Evolutionary conservation across 2,329 filamentous ascomycete species (phyloP), one percentile per base, ranked within the genome.

Genomic region (Venturia nashicola): DNA sequence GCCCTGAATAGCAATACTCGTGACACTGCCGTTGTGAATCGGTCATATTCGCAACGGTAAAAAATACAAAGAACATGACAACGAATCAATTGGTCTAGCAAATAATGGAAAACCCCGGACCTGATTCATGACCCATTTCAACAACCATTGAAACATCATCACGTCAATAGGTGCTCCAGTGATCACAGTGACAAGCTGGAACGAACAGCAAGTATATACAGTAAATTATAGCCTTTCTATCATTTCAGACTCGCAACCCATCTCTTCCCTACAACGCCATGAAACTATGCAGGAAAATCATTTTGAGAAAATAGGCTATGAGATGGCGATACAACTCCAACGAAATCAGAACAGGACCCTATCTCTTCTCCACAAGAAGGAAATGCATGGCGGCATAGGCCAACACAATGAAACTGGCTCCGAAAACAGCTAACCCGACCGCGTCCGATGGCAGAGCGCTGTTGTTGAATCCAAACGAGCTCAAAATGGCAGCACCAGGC

Each of bases 341-440:
- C 27, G 3, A 36, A 36, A 36, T n/a, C 7, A 12, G 11, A 11
- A 57, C 5, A 36, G 20, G 14, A 40, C 14, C 39, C 73, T 81
- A 93, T 71, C 90, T 82, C 81, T 86, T 93, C 82, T 99, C 94
- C 27, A 99, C 85, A 59, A 99, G 84, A 70, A 99, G 76, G 66
- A 97, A 77, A 78, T 99, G 94, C 91, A 99, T 96, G 18, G 93
- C 92, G 39, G 78, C 79, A 74, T 97, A 99, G 7, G 94, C 93
- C 68, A 97, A 79, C 55, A 97, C 77, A 60, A 97, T 85, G 72
- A 97, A 99, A 0, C 84, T 82, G 0, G 83, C 87, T 1, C 88
- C 91, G 75, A 97, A 95, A 12, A 94, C 80, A 6, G 84, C 91
- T 16, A 99, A 78, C 59, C 90, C 92, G 61, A 88, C 79, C 34